Evolutionary conservation across 2,329 filamentous ascomycete genomes (phyloP).

Genomic region (Aspergillus pseudoglaucus): DNA sequence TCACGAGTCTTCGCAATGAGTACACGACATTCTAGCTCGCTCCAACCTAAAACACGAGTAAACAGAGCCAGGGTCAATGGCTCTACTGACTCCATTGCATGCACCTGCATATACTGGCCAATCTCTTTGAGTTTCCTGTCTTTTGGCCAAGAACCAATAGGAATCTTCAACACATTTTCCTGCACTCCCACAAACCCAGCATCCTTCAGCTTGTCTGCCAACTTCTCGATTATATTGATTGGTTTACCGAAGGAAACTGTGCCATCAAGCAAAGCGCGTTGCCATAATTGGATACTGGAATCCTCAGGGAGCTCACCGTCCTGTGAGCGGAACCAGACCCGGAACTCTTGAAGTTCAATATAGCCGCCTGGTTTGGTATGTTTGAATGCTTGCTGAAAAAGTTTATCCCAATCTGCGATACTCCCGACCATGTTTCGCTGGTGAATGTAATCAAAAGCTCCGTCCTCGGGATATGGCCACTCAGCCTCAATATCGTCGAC

Average conservation of each 20-base stretch:
- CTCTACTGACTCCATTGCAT: slow-evolving; percentile 16
- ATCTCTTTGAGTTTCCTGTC: slow-evolving; percentile 28
- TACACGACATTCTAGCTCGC: slow-evolving; percentile 14
- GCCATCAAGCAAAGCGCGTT: slow-evolving; percentile 14
- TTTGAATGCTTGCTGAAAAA: slow-evolving; percentile 14
- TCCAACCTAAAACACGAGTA: slow-evolving; percentile 18
- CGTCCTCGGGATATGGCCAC: slow-evolving; percentile 16
- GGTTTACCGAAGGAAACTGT: slow-evolving; percentile 15
- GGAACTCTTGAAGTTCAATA: slow-evolving; percentile 23
- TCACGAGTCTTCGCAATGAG: slow-evolving; percentile 13
- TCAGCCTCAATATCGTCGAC: slow-evolving; percentile 26
- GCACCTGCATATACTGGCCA: slow-evolving; percentile 26
- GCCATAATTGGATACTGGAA: slow-evolving; percentile 15
- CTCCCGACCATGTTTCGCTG: slow-evolving; percentile 19
- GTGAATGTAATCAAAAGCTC: slow-evolving; percentile 27
- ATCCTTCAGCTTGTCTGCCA: slow-evolving; percentile 20
- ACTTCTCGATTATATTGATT: slow-evolving; percentile 18
- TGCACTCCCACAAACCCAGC: slow-evolving; percentile 29
- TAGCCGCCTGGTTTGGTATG: slow-evolving; percentile 24
- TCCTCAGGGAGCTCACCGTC: slow-evolving; percentile 11
- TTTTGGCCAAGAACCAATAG: slow-evolving; percentile 25
- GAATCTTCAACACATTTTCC: slow-evolving; percentile 20
- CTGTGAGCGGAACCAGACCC: slow-evolving; percentile 15
- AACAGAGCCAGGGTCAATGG: slow-evolving; percentile 16
- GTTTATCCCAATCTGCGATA: slow-evolving; percentile 15